Evolutionary conservation across 2,329 filamentous ascomycete genomes (phyloP), one percentile per base, ranked within the genome.

Genomic region (Aspergillus viridinutans): DNA sequence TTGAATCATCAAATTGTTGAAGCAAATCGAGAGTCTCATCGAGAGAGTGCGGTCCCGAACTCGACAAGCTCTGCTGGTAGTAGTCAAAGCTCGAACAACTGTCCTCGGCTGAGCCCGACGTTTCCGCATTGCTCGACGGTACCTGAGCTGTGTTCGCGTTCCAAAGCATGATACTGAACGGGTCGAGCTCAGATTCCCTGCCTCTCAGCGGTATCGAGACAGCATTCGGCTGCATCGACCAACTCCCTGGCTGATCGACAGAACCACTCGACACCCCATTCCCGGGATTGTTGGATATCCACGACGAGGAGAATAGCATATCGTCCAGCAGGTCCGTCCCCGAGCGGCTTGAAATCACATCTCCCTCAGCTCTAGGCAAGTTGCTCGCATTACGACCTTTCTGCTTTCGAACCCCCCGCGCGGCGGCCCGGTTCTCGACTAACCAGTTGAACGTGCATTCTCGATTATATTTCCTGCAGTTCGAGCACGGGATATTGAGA

Each of bases 361-460:
- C 17, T 26, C 2, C 43, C 5, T 47, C 50, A 3, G 14, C 48
- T 17, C 29, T 5, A 7, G 58, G 1, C 8, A 14, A 14, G 8
- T 8, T 2, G 5, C 42, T 10, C 17, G 17, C 43, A 1, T 43
- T 17, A n/a, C 50, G 58, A n/a, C 20, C 28, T 45, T 50, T 58
- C 26, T 55, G 57, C 9, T 52, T 49, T 42, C 26, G 43, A 32
- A 49, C 49, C n/a, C 32, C 50, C 3, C 58, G 42, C 17, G 58
- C 58, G 12, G 42, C 57, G 52, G 21, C 4, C 9, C 32, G 62
- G 52, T 66, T 58, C 61, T 69, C 72, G 10, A 70, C 68, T 28
- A 78, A 67, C 74, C 76, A 79, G 52, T 78, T 72, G 57, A 78
- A 77, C 0, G 76, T 78, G 58, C 76, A 79, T 14, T 64, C 69